A percentile compares a stretch with the other conserved stretches of the same genome.
Evolutionary conservation across 2,329 filamentous ascomycete species (phyloP).

Genomic region (Clonostachys sp.): DNA sequence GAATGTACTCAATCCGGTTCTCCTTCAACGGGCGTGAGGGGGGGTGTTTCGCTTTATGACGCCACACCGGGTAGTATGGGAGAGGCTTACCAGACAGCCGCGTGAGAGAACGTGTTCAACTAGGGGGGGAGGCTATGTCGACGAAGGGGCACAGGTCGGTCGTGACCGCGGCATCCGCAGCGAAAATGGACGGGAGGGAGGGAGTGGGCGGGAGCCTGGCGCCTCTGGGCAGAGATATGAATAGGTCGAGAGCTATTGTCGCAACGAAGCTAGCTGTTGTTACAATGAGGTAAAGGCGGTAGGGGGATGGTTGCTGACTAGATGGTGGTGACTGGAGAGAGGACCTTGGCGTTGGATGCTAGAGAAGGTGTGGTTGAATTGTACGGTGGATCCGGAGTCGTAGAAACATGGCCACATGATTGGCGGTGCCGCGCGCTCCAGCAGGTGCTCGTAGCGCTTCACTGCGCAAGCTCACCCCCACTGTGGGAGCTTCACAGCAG

Average conservation of each 20-base stretch:
- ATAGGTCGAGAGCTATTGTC: not conserved
- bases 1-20: too few relatives aligned
- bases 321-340: not conserved
- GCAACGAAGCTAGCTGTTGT: not conserved
- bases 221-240: not conserved
- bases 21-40: too few relatives aligned
- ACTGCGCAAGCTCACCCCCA: too few relatives aligned
- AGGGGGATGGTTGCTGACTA: not conserved
- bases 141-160: not conserved
- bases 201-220: not conserved
- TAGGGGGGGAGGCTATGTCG: too few relatives aligned
- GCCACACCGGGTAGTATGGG: too few relatives aligned
- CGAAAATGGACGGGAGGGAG: not conserved
- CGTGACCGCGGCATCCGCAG: constrained; percentile 2
- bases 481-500: too few relatives aligned
- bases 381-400: constrained; percentile 3
- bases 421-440: constrained; percentile 12
- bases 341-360: not conserved
- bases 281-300: constrained; percentile 1
- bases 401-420: constrained; percentile 21
- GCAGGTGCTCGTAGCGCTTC: too few relatives aligned
- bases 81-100: too few relatives aligned
- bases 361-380: not conserved
- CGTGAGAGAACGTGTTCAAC: too few relatives aligned
- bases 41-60: too few relatives aligned